These are phyloP conservation scores for Kandelia obovata DNA, from an alignment of 345 rosid species.

Conservation along the genomic window DNA sequence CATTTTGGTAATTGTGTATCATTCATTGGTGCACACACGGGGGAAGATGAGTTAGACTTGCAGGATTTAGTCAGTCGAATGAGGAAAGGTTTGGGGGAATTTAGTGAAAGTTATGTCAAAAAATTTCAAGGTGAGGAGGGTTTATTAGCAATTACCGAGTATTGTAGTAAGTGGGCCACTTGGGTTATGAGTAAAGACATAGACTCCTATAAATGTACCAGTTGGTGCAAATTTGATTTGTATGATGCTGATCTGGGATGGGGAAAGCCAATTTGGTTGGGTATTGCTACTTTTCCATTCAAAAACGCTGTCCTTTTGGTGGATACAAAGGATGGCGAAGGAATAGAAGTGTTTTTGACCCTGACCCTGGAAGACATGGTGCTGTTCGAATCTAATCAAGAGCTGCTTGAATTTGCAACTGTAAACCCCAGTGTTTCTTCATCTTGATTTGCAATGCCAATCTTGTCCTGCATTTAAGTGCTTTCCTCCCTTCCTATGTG, in stretches of 20 bases:
- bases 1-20: slow-evolving; percentile 6
- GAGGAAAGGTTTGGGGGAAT: slow-evolving; percentile 10
- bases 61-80: not conserved
- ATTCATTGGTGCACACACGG: not conserved
- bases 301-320: not conserved
- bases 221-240: slow-evolving; percentile 10
- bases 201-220: slow-evolving; percentile 8
- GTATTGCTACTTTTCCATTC: not conserved
- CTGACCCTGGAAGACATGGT: slow-evolving; percentile 12
- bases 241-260: slow-evolving; percentile 19
- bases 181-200: not conserved
- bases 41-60: not conserved
- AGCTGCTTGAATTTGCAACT: slow-evolving; percentile 17
- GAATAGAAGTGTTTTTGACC: slow-evolving; percentile 14
- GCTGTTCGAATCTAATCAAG: slow-evolving; percentile 3
- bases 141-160: not conserved
- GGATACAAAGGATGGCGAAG: slow-evolving; percentile 19
- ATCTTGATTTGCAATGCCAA: not conserved
- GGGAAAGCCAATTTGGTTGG: slow-evolving; percentile 17
- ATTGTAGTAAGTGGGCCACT: not conserved
- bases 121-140: not conserved
- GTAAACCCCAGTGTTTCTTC: not conserved
- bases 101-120: slow-evolving; percentile 5
- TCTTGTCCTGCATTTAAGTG: not conserved
- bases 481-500: no score